Evolutionary conservation across 1,284 basidiomycete genomes (phyloP).

Genomic region (Ceratobasidium sp.): DNA sequence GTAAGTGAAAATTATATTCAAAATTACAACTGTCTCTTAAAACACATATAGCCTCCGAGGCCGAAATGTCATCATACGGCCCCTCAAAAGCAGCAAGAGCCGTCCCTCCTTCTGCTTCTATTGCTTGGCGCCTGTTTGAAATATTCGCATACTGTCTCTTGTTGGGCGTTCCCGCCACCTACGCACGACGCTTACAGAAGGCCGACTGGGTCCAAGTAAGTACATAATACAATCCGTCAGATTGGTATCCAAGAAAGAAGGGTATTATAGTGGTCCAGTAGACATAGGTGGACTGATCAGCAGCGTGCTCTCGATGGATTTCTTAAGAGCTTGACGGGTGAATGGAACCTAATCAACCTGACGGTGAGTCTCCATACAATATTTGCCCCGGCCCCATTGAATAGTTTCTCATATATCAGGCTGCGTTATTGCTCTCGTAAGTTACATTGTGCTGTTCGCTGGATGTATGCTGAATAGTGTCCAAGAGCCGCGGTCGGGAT

Average conservation of each 20-base stretch:
- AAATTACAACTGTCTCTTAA: not conserved
- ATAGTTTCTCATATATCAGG: not conserved
- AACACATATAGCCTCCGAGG: slow-evolving; percentile 16
- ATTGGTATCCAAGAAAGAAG: not conserved
- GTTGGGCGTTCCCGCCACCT: slow-evolving; percentile 36
- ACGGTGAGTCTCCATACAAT: slow-evolving; percentile 30
- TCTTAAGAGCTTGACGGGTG: slow-evolving; percentile 38
- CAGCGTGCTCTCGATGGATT: slow-evolving; percentile 41
- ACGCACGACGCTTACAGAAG: slow-evolving; percentile 33
- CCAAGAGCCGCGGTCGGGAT: slow-evolving; percentile 38
- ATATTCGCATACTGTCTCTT: slow-evolving; percentile 31
- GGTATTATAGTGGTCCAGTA: slow-evolving; percentile 39
- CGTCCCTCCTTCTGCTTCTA: not conserved
- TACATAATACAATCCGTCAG: not conserved
- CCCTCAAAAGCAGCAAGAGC: slow-evolving; percentile 18
- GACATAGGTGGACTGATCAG: slow-evolving; percentile 41
- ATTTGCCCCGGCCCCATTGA: not conserved
- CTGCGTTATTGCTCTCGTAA: slow-evolving; percentile 29
- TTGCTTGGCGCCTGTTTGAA: slow-evolving; percentile 16
- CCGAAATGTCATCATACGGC: slow-evolving; percentile 17
- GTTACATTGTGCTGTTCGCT: not conserved
- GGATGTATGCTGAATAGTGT: slow-evolving; percentile 6
- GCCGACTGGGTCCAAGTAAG: slow-evolving; percentile 42
- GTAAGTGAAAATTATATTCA: slow-evolving; percentile 13
- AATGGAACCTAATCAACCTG: slow-evolving; percentile 43